Conservation (phyloP, 2,329 filamentous ascomycete genomes). For the Claviceps cyperi region DNA sequence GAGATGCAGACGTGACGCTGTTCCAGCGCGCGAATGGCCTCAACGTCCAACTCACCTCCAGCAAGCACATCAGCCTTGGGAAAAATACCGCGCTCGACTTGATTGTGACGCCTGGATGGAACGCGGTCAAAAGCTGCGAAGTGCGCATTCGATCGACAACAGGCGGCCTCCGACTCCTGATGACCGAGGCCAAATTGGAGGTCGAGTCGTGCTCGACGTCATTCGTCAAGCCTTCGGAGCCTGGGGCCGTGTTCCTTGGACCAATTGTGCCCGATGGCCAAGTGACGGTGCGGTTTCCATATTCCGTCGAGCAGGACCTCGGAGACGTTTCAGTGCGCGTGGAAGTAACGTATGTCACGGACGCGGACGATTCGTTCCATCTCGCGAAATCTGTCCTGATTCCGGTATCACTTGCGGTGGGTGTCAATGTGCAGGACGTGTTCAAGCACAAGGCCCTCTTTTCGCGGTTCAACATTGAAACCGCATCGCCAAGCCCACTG, state of each 20-base stretch:
- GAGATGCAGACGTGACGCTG: constrained; percentile 49
- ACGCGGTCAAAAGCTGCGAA: constrained; percentile 45
- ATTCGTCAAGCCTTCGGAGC: constrained; percentile 35
- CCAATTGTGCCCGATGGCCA: constrained; percentile 28
- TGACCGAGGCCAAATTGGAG: constrained; percentile 40
- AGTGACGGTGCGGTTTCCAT: constrained; percentile 57
- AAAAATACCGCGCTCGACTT: constrained; percentile 66
- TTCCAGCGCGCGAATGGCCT: constrained; percentile 59
- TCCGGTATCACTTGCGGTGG: constrained; percentile 64
- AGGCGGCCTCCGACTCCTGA: constrained; percentile 49
- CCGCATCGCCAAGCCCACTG: constrained; percentile 60
- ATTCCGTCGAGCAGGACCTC: constrained; percentile 67
- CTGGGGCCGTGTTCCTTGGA: constrained; percentile 37
- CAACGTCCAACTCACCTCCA: constrained; percentile 50
- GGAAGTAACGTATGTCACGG: constrained; percentile 62
- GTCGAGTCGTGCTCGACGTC: constrained; percentile 24
- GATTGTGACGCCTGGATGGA: constrained; percentile 58
- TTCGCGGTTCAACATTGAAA: constrained; percentile 82
- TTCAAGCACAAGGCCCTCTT: constrained; percentile 76
- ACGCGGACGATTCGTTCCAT: constrained; percentile 33
- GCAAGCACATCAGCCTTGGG: constrained; percentile 64
- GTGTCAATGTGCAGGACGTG: constrained; percentile 92
- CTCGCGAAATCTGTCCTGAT: constrained; percentile 41
- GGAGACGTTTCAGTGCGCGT: constrained; percentile 56
- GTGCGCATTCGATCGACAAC: constrained; percentile 50